phyloP scores from a whole-genome alignment of 2,329 filamentous ascomycete genomes.

The Diaporthe nobilis region DNA sequence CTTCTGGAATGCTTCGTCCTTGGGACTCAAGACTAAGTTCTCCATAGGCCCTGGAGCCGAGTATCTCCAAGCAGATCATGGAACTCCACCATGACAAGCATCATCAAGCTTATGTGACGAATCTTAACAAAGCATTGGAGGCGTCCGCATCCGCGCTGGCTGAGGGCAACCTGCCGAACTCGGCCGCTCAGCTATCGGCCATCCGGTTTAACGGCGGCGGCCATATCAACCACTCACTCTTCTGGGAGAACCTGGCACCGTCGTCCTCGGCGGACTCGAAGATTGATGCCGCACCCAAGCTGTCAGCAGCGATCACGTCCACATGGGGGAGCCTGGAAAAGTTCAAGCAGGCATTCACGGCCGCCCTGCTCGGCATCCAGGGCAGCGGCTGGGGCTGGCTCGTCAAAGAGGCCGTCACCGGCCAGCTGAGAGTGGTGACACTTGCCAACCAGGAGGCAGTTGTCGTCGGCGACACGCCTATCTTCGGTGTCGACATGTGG shows the following conservation, averaged over 20 bases:
- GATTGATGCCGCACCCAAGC: constrained; percentile 62
- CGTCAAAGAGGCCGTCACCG: constrained; percentile 67
- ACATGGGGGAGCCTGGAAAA: constrained; percentile 78
- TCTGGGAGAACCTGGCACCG: constrained; percentile 80
- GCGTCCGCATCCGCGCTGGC: constrained; percentile 69
- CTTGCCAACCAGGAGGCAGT: constrained; percentile 86
- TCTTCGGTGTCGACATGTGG: constrained; percentile 91
- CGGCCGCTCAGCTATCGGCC: constrained; percentile 69
- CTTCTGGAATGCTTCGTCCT: neutral
- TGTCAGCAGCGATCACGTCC: constrained; percentile 72
- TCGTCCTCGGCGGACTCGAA: constrained; percentile 70
- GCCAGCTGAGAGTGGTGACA: constrained; percentile 75
- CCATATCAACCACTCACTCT: constrained; percentile 77
- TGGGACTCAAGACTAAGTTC: neutral
- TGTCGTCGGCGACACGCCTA: constrained; percentile 65
- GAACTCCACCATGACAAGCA: constrained; percentile 95
- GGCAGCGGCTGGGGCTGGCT: constrained; percentile 94
- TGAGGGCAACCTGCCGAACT: constrained; percentile 59
- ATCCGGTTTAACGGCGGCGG: constrained; percentile 79
- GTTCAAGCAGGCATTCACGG: constrained; percentile 77
- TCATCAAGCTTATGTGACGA: constrained; percentile 94
- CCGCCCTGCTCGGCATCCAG: constrained; percentile 78
- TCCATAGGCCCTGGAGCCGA: constrained; percentile 69
- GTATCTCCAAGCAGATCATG: constrained; percentile 92
- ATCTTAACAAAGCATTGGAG: constrained; percentile 84